phyloP scores from a whole-genome alignment of 805 yeast genomes.

The Barnettozyma pratensis region DNA sequence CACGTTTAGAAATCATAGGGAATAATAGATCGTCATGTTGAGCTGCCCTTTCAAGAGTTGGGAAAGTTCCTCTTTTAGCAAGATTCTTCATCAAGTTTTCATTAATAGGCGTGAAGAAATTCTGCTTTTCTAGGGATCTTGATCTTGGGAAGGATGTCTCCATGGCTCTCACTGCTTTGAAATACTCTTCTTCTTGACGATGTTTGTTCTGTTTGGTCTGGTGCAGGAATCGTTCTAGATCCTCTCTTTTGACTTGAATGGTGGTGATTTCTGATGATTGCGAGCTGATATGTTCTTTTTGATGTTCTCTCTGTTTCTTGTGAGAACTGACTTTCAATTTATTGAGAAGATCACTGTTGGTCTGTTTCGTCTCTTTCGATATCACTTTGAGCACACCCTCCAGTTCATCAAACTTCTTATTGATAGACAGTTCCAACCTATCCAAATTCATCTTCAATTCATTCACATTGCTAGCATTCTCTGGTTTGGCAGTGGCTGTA shows the following conservation, averaged over 20 bases:
- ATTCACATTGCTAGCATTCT: background rate
- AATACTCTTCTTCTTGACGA: constrained; percentile 36
- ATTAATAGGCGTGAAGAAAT: constrained; percentile 36
- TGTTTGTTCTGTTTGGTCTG: constrained; percentile 38
- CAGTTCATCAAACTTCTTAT: constrained; percentile 6
- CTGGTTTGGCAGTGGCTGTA: background rate
- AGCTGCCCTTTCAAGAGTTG: constrained; percentile 7
- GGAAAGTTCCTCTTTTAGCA: constrained; percentile 13
- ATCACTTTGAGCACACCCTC: constrained; percentile 9
- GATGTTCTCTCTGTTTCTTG: constrained; percentile 2
- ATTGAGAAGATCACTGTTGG: constrained; percentile 1
- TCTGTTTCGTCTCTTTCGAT: constrained; percentile 5
- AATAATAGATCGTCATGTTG: constrained; percentile 18
- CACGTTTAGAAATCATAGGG: constrained; percentile 15
- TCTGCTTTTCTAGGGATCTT: constrained; percentile 33
- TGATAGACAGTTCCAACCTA: constrained; percentile 5
- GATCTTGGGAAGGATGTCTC: constrained; percentile 37
- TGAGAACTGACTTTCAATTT: constrained; percentile 1
- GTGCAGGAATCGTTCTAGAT: constrained; percentile 38
- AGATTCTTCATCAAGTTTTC: constrained; percentile 8
- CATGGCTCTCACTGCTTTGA: constrained; percentile 44
- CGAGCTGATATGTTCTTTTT: background rate
- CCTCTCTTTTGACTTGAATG: constrained; percentile 12
- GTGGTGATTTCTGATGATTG: background rate
- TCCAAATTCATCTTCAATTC: constrained; percentile 1